Evolutionary conservation across 768 basidiomycete genomes (phyloP).

Genomic region (Suillus discolor): DNA sequence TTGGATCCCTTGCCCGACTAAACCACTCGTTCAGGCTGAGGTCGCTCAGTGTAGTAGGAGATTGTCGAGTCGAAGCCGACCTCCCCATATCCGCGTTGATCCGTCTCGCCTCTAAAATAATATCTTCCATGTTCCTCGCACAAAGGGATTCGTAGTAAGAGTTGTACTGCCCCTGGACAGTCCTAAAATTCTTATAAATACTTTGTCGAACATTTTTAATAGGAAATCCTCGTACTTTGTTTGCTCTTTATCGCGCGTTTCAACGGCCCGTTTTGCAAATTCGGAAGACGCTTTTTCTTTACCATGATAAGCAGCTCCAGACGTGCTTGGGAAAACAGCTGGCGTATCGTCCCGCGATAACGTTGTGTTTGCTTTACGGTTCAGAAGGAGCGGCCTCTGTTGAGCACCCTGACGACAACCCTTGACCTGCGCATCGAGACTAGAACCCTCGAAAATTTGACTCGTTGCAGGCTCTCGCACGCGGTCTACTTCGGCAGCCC

Average conservation of each 20-base stretch:
- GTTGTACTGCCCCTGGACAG: not conserved
- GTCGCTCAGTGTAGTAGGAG: not conserved
- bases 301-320: not conserved
- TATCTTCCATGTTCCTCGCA: not conserved
- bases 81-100: not conserved
- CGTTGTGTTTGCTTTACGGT: not conserved
- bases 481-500: constrained; percentile 1
- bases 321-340: not conserved
- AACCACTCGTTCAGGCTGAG: constrained; percentile 3
- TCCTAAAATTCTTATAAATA: not conserved
- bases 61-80: constrained; percentile 1
- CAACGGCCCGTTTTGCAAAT: constrained; percentile 3
- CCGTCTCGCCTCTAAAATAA: not conserved
- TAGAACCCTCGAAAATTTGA: constrained; percentile 2
- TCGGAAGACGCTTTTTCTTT: not conserved
- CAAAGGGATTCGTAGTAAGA: not conserved
- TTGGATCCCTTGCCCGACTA: not conserved
- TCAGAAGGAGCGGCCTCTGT: constrained; percentile 4
- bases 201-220: not conserved
- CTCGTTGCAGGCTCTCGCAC: not conserved
- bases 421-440: not conserved
- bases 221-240: not conserved
- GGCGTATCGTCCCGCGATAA: constrained; percentile 1
- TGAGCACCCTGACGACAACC: not conserved
- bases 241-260: not conserved